Evolutionary conservation across 2,329 filamentous ascomycete species (phyloP), one percentile per base, ranked within the genome.

Genomic region (Fusarium austroafricanum): DNA sequence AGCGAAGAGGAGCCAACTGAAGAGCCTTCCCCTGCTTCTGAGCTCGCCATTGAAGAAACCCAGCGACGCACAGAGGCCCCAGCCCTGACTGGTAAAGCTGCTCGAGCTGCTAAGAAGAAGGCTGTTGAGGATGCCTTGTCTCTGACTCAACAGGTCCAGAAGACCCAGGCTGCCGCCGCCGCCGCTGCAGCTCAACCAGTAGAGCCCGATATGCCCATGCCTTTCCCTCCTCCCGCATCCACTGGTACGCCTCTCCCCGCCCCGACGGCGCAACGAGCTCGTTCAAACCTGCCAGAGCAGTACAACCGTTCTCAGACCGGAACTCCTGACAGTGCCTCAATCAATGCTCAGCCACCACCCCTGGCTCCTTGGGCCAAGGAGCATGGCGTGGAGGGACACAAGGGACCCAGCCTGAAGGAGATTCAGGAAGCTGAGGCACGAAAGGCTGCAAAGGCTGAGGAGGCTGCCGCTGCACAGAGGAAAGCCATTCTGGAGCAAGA

Each of bases 291-390:
- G 5, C 93, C 94, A 2, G 94, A 97, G 70, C 84, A 87, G 71
- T 88, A 87, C 62, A 85, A 82, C 52, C 82, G 90, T 62, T 96
- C 94, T 23, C 90, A 90, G 66, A 92, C 91, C 3, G 91, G 92
- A 68, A 96, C 93, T 1, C 94, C 92, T 3, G 88, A 90, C 42
- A 76, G 77, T 6, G 80, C 77, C 6, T 67, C 71, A 21, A 76
- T 79, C 2, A 75, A 80, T 9, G 75, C 79, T 11, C 83, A 85
- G 67, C 84, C 87, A 3, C 88, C 94, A 6, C 93, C 95, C 0
- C 82, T 97, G 70, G 96, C 96, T 1, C 96, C 96, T 0, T 99
- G 96, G 96, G 96, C 96, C 7, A 96, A 96, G 78, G 94, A 98
- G 68, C 86, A 87, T 4, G 90, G 92, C 47, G 81, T 84, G 7